Percentiles rank a stretch among this genome's conserved stretches.
These are phyloP conservation scores for Moesziomyces parantarcticus DNA, from an alignment of 1,284 basidiomycete species.

Conservation along the genomic window DNA sequence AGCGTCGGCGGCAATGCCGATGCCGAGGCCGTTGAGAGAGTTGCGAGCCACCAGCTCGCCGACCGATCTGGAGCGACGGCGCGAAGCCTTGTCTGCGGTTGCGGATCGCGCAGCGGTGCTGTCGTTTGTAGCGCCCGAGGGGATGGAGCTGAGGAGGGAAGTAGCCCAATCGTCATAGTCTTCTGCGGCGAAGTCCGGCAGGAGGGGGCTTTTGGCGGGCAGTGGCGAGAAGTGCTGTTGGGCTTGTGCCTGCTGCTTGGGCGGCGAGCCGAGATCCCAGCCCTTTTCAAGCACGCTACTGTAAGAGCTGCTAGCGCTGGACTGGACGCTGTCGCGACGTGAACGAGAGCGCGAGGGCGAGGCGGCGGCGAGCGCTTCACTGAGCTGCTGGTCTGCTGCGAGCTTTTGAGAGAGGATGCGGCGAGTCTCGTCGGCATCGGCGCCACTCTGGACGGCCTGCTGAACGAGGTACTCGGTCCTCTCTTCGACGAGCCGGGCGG, in stretches of 20 bases:
- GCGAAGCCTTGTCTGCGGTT: conserved; percentile 6
- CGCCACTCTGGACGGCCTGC: conserved; percentile 32
- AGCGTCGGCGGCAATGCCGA: conserved; percentile 23
- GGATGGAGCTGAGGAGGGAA: conserved; percentile 42
- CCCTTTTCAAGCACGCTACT: conserved; percentile 51
- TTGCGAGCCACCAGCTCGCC: conserved; percentile 6
- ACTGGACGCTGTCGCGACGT: conserved; percentile 26
- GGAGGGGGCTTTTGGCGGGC: conserved; percentile 40
- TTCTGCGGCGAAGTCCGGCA: conserved; percentile 48
- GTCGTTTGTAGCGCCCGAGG: neutral
- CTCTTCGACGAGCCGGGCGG: conserved; percentile 30
- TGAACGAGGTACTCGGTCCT: conserved; percentile 46
- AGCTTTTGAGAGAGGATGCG: conserved; percentile 30
- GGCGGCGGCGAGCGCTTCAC: conserved; percentile 14
- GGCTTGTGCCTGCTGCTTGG: conserved; percentile 4
- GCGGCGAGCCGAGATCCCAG: conserved; percentile 41
- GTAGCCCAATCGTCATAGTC: conserved; percentile 50
- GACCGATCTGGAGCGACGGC: conserved; percentile 21
- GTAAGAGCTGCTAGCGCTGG: conserved; percentile 53
- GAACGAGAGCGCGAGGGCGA: conserved; percentile 1
- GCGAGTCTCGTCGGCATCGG: conserved; percentile 25
- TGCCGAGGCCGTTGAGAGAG: conserved; percentile 36
- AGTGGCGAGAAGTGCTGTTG: conserved; percentile 7
- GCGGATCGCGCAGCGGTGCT: neutral
- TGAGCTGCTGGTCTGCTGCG: conserved; percentile 23